Evolutionary conservation across 1,284 basidiomycete species (phyloP), one percentile per base, ranked within the genome.

Genomic region (Cryptococcus sp.): DNA sequence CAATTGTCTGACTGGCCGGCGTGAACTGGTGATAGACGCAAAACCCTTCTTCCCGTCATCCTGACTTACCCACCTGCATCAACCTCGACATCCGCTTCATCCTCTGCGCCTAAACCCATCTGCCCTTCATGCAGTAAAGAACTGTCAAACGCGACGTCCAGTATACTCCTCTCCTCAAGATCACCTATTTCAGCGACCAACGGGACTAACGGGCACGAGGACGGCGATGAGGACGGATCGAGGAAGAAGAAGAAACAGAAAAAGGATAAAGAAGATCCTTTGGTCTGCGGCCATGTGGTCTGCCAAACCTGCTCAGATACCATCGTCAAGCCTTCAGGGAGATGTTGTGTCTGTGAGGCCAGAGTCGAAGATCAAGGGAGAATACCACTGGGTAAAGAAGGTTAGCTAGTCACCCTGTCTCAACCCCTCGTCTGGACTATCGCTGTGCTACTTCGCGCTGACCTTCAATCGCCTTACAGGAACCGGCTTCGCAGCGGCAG

Each of bases 91-190:
- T 35, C 30, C 30, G 30, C 30, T 35, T 35, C 30, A 10, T 65
- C 76, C 11, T 75, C 81, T 0, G 79, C 74, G 39, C 74, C 76
- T 50, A 84, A 68, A 60, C 83, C 88, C 1, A 88, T 91, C 72
- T 97, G 93, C 66, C 91, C 91, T 0, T 89, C 88, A 19, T 97
- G 94, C 79, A 90, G 92, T 72, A 90, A 89, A 75, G 82, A 82
- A 45, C 79, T 96, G 40, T 90, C 89, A 1, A 95, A 94, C 71
- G 88, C 85, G 57, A 82, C 83, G 19, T 80, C 87, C 84, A 85
- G 74, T 65, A 88, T 94, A 70, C 66, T 91, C 81, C 53, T 65
- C 38, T 64, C 67, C 2, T 71, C 73, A 8, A 62, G 65, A 30
- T 56, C 61, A 52, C 63, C 66, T 3, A 61, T 61, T 8, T 22